Conservation (phyloP, 2,329 filamentous ascomycete species). For the Ceratocystis papillata region DNA sequence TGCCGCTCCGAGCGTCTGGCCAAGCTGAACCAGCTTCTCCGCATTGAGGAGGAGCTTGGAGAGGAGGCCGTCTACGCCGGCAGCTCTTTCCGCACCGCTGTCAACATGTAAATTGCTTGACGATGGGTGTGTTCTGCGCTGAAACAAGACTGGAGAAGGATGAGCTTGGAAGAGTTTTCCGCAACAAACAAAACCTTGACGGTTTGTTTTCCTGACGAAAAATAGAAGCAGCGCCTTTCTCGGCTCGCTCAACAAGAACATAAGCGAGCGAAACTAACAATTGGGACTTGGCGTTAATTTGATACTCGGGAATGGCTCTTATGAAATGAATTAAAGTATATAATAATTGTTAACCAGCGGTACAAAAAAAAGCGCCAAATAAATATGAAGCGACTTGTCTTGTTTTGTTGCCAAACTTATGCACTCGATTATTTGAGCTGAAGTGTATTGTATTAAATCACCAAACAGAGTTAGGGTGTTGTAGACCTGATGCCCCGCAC, state of each 20-base stretch:
- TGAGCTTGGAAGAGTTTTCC: conserved; percentile 23
- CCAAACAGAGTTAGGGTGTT: not conserved
- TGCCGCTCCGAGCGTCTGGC: conserved; percentile 94
- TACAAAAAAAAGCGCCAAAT: conserved; percentile 21
- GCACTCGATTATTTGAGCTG: not conserved
- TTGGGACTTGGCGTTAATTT: conserved; percentile 17
- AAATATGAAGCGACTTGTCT: conserved; percentile 11
- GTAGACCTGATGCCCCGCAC: not conserved
- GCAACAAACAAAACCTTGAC: conserved; percentile 21
- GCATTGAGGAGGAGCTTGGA: conserved; percentile 98
- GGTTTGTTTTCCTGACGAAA: conserved; percentile 20
- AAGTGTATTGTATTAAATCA: not conserved
- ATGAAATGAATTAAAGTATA: conserved; percentile 18
- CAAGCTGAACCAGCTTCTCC: conserved; percentile 99
- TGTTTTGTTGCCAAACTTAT: not conserved
- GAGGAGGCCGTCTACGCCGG: conserved; percentile 86
- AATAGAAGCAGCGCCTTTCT: conserved; percentile 17
- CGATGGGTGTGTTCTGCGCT: conserved; percentile 7
- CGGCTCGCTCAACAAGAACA: conserved; percentile 3
- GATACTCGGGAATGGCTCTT: conserved; percentile 21
- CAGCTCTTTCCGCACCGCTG: conserved; percentile 77
- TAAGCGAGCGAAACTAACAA: conserved; percentile 10
- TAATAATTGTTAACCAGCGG: conserved; percentile 24
- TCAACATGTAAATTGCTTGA: conserved; percentile 60
- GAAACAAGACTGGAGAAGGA: conserved; percentile 17